phyloP scores from a whole-genome alignment of 345 rosid genomes.

The Firmiana major region DNA sequence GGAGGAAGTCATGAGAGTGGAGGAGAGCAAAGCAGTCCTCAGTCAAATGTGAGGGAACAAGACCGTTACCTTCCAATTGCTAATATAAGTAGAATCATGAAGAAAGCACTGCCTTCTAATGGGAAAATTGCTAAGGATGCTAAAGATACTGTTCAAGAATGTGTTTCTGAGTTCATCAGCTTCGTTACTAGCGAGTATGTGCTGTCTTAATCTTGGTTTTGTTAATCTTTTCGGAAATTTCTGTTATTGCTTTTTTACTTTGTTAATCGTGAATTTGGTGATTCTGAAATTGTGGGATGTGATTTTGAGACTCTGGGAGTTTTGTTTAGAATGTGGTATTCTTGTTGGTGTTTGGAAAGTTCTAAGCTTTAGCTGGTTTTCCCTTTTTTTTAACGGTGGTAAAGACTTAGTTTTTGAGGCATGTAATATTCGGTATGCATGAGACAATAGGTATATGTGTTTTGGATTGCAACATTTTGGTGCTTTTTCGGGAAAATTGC shows the following conservation, averaged over 20 bases:
- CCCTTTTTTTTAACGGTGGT: background rate
- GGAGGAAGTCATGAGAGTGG: conserved; percentile 17
- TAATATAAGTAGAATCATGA: conserved; percentile 19
- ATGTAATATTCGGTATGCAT: background rate
- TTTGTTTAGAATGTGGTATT: background rate
- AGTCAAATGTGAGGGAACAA: conserved; percentile 12
- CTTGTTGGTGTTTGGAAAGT: background rate
- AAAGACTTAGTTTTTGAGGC: background rate
- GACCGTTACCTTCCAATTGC: conserved; percentile 21
- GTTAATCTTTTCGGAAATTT: background rate
- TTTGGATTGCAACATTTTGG: background rate
- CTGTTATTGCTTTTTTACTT: background rate
- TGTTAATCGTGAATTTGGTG: background rate
- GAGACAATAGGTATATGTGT: background rate
- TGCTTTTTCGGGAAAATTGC: background rate
- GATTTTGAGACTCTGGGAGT: background rate
- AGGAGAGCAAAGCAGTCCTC: conserved; percentile 18
- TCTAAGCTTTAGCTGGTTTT: background rate
- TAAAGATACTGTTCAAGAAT: conserved; percentile 18
- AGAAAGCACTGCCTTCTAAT: conserved; percentile 11
- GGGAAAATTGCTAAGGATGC: conserved; percentile 18
- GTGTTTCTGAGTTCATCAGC: conserved; percentile 22
- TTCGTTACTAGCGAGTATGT: conserved; percentile 20
- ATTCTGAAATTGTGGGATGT: background rate
- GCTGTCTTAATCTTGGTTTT: background rate